Percentiles rank a stretch among this genome's conserved stretches.
Evolutionary conservation across 2,329 filamentous ascomycete genomes (phyloP).

Genomic region (Talaromyces atroroseus): DNA sequence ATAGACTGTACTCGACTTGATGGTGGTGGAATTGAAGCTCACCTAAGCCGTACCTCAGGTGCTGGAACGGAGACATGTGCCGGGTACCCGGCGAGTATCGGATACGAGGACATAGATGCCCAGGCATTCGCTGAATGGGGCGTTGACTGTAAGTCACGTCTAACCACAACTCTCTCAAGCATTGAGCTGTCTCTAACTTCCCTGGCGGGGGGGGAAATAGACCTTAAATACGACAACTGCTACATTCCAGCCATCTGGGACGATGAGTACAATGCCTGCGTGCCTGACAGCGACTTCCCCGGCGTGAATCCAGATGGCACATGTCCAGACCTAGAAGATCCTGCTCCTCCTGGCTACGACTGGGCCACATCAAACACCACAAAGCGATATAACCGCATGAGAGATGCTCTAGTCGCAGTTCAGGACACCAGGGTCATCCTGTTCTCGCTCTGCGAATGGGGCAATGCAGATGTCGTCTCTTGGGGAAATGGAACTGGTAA

Average conservation of each 20-base stretch:
- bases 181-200: background rate
- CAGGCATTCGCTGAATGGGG: constrained; percentile 54
- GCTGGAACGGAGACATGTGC: constrained; percentile 46
- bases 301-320: constrained; percentile 37
- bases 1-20: background rate
- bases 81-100: constrained; percentile 53
- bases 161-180: constrained; percentile 1
- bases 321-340: constrained; percentile 29
- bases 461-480: constrained; percentile 43
- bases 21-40: background rate
- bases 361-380: constrained; percentile 46
- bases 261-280: constrained; percentile 37
- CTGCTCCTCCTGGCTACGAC: constrained; percentile 46
- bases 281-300: constrained; percentile 34
- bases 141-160: constrained; percentile 43
- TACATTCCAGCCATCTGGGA: constrained; percentile 34
- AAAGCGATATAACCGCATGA: constrained; percentile 47
- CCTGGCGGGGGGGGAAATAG: constrained; percentile 21
- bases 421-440: constrained; percentile 40
- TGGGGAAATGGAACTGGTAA: constrained; percentile 49
- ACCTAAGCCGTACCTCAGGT: constrained; percentile 16
- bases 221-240: constrained; percentile 57
- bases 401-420: constrained; percentile 45
- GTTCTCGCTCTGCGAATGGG: constrained; percentile 53
- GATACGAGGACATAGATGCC: constrained; percentile 55